These are phyloP conservation scores for Boletales sp. DNA, from an alignment of 768 basidiomycete genomes.

Conservation along the genomic window DNA sequence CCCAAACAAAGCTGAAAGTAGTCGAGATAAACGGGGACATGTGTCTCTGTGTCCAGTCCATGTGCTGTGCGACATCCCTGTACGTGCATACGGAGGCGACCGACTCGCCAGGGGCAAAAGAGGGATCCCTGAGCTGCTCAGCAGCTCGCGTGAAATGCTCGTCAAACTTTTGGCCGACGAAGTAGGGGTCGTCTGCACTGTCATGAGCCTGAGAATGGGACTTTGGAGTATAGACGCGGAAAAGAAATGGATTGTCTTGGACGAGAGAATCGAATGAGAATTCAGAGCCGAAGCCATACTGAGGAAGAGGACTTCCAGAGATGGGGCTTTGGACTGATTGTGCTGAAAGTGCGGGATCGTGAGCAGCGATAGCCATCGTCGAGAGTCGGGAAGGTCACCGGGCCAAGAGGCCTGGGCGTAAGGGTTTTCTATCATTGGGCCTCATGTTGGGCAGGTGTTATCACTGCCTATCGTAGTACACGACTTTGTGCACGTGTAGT, in stretches of 20 bases:
- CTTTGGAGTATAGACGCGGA: conserved; percentile 77
- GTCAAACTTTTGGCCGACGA: conserved; percentile 65
- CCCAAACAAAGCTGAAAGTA: conserved; percentile 80
- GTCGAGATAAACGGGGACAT: conserved; percentile 69
- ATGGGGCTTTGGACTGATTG: conserved; percentile 22
- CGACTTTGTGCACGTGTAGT: conserved; percentile 22
- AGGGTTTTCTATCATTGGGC: conserved; percentile 28
- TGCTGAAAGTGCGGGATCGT: conserved; percentile 10
- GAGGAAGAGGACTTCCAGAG: conserved; percentile 44
- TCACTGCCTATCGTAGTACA: conserved; percentile 27
- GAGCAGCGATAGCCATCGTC: conserved; percentile 25
- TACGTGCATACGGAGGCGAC: conserved; percentile 40
- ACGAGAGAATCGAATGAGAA: conserved; percentile 59
- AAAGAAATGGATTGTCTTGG: conserved; percentile 67
- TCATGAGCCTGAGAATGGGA: conserved; percentile 51
- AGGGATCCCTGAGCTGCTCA: conserved; percentile 36
- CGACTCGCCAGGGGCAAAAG: conserved; percentile 30
- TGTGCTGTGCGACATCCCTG: conserved; percentile 60
- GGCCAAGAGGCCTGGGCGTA: conserved; percentile 2
- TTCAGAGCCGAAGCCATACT: conserved; percentile 68
- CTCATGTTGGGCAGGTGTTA: conserved; percentile 33
- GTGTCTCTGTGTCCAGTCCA: conserved; percentile 76
- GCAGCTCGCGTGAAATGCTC: conserved; percentile 34
- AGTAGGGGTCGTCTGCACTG: conserved; percentile 52
- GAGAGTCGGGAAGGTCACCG: conserved; percentile 5